Evolutionary conservation across 257 asterid species (phyloP), one percentile per base, ranked within the genome.

Genomic region (Fraxinus americana): DNA sequence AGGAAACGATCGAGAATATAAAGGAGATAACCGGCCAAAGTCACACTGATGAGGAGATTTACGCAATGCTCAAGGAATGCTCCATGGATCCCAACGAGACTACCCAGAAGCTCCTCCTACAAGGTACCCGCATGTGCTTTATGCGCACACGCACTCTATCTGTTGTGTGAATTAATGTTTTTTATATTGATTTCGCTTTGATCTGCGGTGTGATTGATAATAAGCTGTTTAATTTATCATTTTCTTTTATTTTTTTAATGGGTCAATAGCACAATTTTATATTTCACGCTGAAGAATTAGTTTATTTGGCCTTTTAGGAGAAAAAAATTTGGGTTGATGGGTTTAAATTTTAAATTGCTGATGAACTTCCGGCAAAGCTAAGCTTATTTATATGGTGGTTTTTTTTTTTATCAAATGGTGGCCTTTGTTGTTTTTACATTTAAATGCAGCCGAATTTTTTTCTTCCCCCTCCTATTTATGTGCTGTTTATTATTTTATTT

Each of bases 41-140:
- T 78, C 98, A 93, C 88, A 84, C 90, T 76, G 99, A 92, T 2
- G 98, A 93, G 76, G 99, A 95, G 85, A 92, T 95, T 83, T 93
- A 95, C 83, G 91, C 97, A 82, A 88, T 84, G 97, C 97, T 95
- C 34, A 89, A 88, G 87, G 99, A 95, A 57, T 91, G 97, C 73
- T 79, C 90, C 73, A 95, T 95, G 99, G 99, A 95, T 91, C 99
- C 99, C 84, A 93, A 95, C 83, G 99, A 95, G 32, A 88, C 99
- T 75, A n/a, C 91, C 45, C 92, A 92, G 85, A 93, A 88, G 91
- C 98, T 95, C 82, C 93, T 95, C 77, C 86, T 83, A 72, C 97
- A 88, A 79, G 99, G 99, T 95, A 71, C 69, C 36, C 36, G 21
- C 66, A 6, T 57, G 66, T n/a, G 70, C 19, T 82, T 75, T 57